phyloP scores from a whole-genome alignment of 805 yeast species.

The Saccharomyces mikatae region DNA sequence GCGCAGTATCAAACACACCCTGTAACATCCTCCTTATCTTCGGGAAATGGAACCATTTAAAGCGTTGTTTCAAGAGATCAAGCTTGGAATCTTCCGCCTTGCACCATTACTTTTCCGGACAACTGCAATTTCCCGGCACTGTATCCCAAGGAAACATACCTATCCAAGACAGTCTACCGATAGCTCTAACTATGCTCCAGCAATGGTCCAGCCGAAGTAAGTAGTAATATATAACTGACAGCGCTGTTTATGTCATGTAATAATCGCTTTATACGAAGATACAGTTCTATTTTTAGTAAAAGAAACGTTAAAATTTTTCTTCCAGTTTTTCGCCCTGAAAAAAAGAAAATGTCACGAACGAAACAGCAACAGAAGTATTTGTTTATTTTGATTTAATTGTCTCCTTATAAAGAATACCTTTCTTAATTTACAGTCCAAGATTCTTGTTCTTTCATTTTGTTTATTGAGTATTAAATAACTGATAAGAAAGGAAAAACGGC shows the following conservation, averaged over 20 bases:
- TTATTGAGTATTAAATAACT: neutral
- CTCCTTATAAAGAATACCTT: neutral
- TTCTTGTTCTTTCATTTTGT: neutral
- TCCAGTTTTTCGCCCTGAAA: neutral
- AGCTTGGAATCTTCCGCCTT: constrained; percentile 41
- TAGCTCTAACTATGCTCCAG: neutral
- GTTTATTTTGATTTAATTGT: neutral
- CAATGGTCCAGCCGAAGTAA: neutral
- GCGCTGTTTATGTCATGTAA: neutral
- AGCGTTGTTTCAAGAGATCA: constrained; percentile 45
- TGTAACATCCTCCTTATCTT: constrained; percentile 44
- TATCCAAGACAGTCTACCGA: constrained; percentile 54
- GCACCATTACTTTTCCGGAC: constrained; percentile 63
- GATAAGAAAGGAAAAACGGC: neutral
- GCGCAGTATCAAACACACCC: constrained; percentile 10
- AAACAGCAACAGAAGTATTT: neutral
- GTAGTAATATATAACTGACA: neutral
- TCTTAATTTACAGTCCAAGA: neutral
- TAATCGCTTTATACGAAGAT: neutral
- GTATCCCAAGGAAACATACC: constrained; percentile 35
- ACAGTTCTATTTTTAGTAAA: neutral
- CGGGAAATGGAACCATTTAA: constrained; percentile 55
- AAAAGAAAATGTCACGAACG: neutral
- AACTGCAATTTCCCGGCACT: constrained; percentile 44
- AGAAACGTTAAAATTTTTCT: neutral